A percentile compares a stretch with the other conserved stretches of the same genome.
These are phyloP conservation scores for Parasitella parasitica DNA, from an alignment of 371 early-diverging fungal species.

Conservation along the genomic window DNA sequence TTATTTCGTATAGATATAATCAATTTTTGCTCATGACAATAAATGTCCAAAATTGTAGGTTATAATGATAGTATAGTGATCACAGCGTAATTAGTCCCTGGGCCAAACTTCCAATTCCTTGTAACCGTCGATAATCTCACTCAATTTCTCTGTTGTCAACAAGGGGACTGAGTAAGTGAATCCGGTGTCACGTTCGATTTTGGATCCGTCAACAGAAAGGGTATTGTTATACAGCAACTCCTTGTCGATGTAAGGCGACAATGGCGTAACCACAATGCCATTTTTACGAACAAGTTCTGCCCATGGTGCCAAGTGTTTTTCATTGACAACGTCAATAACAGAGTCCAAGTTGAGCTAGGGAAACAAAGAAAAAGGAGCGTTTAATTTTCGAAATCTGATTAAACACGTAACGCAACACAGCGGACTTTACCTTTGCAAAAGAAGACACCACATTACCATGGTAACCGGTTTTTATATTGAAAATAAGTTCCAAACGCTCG, in stretches of 20 bases:
- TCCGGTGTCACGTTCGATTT: constrained; percentile 71
- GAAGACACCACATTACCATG: constrained; percentile 77
- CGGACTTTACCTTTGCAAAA: constrained; percentile 85
- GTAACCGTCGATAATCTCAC: constrained; percentile 72
- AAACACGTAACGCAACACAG: too few relatives aligned
- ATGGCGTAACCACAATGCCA: constrained; percentile 77
- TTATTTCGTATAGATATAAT: neutral
- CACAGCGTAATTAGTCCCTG: neutral
- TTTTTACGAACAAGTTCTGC: constrained; percentile 54
- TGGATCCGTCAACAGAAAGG: constrained; percentile 74
- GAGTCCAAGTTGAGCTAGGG: constrained; percentile 79
- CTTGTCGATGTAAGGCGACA: constrained; percentile 93
- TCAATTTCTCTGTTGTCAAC: constrained; percentile 61
- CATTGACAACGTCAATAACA: constrained; percentile 88
- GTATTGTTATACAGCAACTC: constrained; percentile 85
- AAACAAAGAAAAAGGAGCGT: too few relatives aligned
- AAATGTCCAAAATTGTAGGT: neutral
- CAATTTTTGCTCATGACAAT: neutral
- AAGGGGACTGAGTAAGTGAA: constrained; percentile 72
- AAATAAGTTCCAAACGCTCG: constrained; percentile 65
- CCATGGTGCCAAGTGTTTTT: constrained; percentile 87
- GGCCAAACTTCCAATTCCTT: constrained; percentile 71
- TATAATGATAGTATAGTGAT: neutral
- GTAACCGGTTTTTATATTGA: constrained; percentile 83
- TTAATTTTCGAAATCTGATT: too few relatives aligned